phyloP scores from a whole-genome alignment of 2,329 filamentous ascomycete genomes.

The Amphichorda felina region DNA sequence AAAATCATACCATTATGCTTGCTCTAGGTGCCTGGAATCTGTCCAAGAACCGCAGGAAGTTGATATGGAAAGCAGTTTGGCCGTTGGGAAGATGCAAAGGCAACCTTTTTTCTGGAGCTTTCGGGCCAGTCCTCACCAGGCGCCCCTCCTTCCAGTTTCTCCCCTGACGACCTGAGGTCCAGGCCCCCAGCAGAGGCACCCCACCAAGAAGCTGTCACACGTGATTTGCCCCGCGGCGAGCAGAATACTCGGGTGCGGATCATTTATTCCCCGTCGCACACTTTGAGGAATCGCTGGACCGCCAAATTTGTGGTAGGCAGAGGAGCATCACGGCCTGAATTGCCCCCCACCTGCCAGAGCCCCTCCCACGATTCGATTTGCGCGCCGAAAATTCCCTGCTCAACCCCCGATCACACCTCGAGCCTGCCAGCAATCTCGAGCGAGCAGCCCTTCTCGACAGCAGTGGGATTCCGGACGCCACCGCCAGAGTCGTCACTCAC shows the following conservation, averaged over 20 bases:
- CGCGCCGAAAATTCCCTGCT: conserved; percentile 4
- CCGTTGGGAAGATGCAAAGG: not conserved
- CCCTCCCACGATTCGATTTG: conserved; percentile 11
- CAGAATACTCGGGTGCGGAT: conserved; percentile 18
- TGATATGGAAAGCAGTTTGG: not conserved
- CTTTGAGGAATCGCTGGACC: conserved; percentile 23
- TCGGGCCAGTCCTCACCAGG: not conserved
- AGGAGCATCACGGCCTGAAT: conserved; percentile 10
- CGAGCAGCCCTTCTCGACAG: no score
- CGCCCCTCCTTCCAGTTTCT: conserved; percentile 2
- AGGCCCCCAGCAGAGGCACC: not conserved
- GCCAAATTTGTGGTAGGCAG: conserved; percentile 22
- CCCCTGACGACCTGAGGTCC: not conserved
- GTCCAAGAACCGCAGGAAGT: not conserved
- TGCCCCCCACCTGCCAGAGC: conserved; percentile 9
- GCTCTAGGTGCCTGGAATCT: not conserved
- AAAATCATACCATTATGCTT: not conserved
- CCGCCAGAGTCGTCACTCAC: no score
- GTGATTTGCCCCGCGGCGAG: conserved; percentile 27
- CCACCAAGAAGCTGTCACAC: conserved; percentile 11
- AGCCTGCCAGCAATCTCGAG: no score
- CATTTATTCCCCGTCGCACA: conserved; percentile 28
- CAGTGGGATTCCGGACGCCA: no score
- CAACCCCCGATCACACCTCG: no score
- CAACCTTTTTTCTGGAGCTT: conserved; percentile 5